Conservation (phyloP, 441 rosid genomes). For the Adansonia gregorii region DNA sequence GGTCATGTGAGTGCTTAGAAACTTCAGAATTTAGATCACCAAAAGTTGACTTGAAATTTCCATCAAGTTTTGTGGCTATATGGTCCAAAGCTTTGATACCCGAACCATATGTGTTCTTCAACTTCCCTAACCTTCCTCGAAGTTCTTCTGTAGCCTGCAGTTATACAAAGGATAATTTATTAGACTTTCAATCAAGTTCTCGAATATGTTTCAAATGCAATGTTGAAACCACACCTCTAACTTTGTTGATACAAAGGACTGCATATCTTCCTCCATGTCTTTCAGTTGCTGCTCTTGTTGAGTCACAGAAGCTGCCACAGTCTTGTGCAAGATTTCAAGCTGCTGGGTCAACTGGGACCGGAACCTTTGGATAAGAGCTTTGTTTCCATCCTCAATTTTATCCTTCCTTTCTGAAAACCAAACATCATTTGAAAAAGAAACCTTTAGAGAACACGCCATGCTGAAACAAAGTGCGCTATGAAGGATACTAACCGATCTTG, state of each 20-base stretch:
- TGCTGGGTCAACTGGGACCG: constrained; percentile 76
- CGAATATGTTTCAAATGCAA: constrained; percentile 1
- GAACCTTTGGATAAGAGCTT: constrained; percentile 71
- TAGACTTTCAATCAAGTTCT: constrained; percentile 18
- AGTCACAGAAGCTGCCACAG: constrained; percentile 79
- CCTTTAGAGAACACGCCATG: constrained; percentile 26
- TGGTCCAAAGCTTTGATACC: constrained; percentile 76
- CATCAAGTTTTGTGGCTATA: constrained; percentile 73
- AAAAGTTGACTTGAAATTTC: constrained; percentile 71
- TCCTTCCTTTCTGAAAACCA: constrained; percentile 82
- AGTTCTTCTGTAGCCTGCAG: constrained; percentile 85
- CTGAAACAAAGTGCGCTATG: constrained; percentile 22
- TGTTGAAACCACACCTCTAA: constrained; percentile 55
- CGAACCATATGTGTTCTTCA: constrained; percentile 66
- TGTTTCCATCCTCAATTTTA: constrained; percentile 88
- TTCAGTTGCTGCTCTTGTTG: constrained; percentile 88
- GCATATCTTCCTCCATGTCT: constrained; percentile 93
- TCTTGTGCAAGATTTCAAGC: constrained; percentile 80
- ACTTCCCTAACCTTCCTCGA: constrained; percentile 64
- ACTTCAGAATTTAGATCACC: constrained; percentile 78
- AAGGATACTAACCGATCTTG: constrained; percentile 73
- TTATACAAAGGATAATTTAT: constrained; percentile 29
- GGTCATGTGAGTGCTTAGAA: constrained; percentile 74
- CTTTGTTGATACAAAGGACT: constrained; percentile 84
- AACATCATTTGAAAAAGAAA: constrained; percentile 26